phyloP scores from a whole-genome alignment of 805 yeast species.

The Wickerhamiella occidentalis region DNA sequence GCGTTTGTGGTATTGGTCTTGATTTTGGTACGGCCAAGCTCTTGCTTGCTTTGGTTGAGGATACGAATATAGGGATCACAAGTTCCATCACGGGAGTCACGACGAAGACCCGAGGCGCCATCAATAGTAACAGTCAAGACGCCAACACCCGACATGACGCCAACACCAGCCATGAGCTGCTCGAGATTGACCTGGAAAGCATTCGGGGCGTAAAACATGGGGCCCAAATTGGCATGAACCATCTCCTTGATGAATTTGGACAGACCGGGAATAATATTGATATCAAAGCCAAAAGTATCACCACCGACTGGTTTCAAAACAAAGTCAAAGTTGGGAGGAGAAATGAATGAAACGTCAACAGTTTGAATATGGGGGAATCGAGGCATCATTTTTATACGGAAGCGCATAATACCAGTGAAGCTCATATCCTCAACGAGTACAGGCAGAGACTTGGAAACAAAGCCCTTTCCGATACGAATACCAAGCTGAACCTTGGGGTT shows the following conservation, averaged over 20 bases:
- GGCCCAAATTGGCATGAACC: conserved; percentile 78
- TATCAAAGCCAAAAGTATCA: conserved; percentile 73
- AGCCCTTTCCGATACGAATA: conserved; percentile 65
- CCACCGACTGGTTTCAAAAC: conserved; percentile 70
- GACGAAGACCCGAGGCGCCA: conserved; percentile 55
- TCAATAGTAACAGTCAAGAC: conserved; percentile 59
- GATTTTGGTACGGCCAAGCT: conserved; percentile 56
- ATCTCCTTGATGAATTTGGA: conserved; percentile 70
- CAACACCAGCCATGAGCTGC: conserved; percentile 74
- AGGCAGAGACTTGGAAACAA: conserved; percentile 52
- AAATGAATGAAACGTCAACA: conserved; percentile 69
- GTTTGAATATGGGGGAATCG: conserved; percentile 91
- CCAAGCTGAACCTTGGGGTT: conserved; percentile 72
- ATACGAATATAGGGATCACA: conserved; percentile 81
- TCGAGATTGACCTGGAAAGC: conserved; percentile 89
- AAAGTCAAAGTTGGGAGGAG: conserved; percentile 83
- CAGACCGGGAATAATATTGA: conserved; percentile 73
- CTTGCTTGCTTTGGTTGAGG: conserved; percentile 37
- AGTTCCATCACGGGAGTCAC: conserved; percentile 58
- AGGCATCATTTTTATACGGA: conserved; percentile 79
- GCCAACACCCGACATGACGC: conserved; percentile 74
- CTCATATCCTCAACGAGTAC: conserved; percentile 70
- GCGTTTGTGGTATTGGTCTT: conserved; percentile 61
- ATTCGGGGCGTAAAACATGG: conserved; percentile 77
- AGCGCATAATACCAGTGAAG: conserved; percentile 59